phyloP scores from a whole-genome alignment of 2,329 filamentous ascomycete species.

The Plenodomus biglobosus region DNA sequence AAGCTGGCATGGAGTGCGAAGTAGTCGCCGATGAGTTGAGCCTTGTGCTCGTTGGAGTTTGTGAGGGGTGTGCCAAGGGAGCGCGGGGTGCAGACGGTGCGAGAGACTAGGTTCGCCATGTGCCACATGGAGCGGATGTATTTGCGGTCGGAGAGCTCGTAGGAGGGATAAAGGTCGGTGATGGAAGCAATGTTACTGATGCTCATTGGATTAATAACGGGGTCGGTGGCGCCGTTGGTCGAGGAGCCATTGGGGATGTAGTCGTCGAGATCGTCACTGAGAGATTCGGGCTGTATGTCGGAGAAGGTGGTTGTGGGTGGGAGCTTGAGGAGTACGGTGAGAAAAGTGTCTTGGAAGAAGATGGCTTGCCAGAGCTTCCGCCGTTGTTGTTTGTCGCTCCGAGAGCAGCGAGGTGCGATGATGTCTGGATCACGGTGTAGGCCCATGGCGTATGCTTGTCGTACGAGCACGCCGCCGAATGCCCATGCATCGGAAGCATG shows the following conservation, averaged over 20 bases:
- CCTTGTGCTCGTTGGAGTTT: conserved; percentile 67
- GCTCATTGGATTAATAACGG: conserved; percentile 55
- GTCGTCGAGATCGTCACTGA: conserved; percentile 66
- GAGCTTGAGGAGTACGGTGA: conserved; percentile 75
- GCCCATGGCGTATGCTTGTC: conserved; percentile 80
- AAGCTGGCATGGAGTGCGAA: conserved; percentile 72
- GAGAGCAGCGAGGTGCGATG: conserved; percentile 64
- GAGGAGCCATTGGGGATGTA: conserved; percentile 64
- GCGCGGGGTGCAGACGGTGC: conserved; percentile 72
- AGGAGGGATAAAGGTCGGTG: conserved; percentile 42
- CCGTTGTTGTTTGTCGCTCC: conserved; percentile 75
- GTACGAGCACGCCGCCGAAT: conserved; percentile 74
- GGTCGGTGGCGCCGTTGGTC: conserved; percentile 39
- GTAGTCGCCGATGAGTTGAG: conserved; percentile 69
- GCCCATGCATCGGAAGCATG: conserved; percentile 82
- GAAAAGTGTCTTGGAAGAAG: conserved; percentile 76
- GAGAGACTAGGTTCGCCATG: conserved; percentile 75
- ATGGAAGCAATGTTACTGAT: conserved; percentile 52
- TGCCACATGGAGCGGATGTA: conserved; percentile 79
- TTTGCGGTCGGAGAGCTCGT: conserved; percentile 42
- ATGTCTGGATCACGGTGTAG: conserved; percentile 78
- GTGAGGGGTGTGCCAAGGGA: conserved; percentile 74
- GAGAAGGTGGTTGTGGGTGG: conserved; percentile 78
- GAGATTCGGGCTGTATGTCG: conserved; percentile 73
- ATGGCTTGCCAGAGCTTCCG: conserved; percentile 83